Base-by-base conservation (phyloP, 129 eudicot genomes). In the Heracleum sosnowskyi region DNA sequence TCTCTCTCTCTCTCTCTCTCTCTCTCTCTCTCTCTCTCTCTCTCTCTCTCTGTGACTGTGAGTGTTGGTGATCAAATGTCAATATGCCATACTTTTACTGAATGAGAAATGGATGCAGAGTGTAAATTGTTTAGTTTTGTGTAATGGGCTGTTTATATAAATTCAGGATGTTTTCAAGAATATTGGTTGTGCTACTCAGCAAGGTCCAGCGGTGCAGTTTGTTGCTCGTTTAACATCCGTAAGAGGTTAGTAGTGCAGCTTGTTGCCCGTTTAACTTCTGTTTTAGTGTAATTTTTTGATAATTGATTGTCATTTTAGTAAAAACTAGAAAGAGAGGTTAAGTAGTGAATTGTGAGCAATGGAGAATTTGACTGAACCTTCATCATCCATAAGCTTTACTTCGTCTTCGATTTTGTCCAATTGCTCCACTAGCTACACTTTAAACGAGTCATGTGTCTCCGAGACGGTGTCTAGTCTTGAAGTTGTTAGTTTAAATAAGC, bases 351-450 rank as follows among this genome's bases (percentile, higher is more conserved):
- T 74, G 1, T 72, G 74, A 15, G 39, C 28, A 84, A 87, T 87
- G 90, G 90, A 85, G n/a, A 84, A 81, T 81, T 84, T 79, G 39
- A 76, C 87, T 26, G 90, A 86, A 62, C 87, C 86, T 33, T 87
- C 95, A 33, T 84, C 91, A 26, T 90, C 91, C 22, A 76, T 87
- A 63, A 88, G 90, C 80, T 90, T 90, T 81, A 82, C 87, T 77
- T 84, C 92, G 44, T 86, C 91, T 76, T 86, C 96, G 49, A 42
- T 78, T 45, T 17, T 86, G 11, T 86, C 92, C 46, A 86, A 88
- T 62, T 85, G 81, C 55, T 82, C 93, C 42, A 83, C 51, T 71
- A 74, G 80, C 63, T 75, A 77, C 68, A 69, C 62, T 45, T 26
- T 82, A 75, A 81, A 79, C 0, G 74, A 84, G 40, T 71, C 85